These are phyloP conservation scores for Naegleria fowleri DNA, from an alignment of 208 protist genomes.

Conservation along the genomic window DNA sequence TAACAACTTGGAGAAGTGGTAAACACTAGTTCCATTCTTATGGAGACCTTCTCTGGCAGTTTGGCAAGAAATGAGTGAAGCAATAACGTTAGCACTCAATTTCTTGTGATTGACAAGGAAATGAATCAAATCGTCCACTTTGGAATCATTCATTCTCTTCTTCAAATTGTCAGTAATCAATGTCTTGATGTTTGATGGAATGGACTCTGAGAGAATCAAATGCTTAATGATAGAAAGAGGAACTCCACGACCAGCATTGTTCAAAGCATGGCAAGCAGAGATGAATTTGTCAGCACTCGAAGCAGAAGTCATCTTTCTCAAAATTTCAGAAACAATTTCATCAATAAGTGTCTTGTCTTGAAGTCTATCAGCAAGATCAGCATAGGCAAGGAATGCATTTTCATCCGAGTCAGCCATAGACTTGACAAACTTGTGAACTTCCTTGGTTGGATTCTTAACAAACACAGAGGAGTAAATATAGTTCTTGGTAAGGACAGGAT, in stretches of 20 bases:
- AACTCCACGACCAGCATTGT: neutral
- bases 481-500: neutral
- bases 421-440: neutral
- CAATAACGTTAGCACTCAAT: neutral
- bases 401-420: neutral
- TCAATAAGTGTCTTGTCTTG: neutral
- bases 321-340: neutral
- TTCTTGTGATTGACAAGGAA: neutral
- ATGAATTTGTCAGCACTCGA: neutral
- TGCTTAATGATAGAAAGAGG: neutral
- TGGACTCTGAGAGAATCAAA: neutral
- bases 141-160: neutral
- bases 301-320: neutral
- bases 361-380: neutral
- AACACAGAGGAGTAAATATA: neutral
- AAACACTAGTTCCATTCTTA: neutral
- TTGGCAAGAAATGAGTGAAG: neutral
- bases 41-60: neutral
- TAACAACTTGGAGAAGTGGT: neutral
- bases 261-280: neutral
- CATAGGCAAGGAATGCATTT: neutral
- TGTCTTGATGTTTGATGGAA: neutral
- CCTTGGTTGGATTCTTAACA: neutral
- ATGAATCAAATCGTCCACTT: neutral
- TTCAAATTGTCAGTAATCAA: neutral